A percentile compares a stretch with the other conserved stretches of the same genome.
These are phyloP conservation scores for Leonotis leonurus DNA, from an alignment of 257 asterid species.

Conservation along the genomic window DNA sequence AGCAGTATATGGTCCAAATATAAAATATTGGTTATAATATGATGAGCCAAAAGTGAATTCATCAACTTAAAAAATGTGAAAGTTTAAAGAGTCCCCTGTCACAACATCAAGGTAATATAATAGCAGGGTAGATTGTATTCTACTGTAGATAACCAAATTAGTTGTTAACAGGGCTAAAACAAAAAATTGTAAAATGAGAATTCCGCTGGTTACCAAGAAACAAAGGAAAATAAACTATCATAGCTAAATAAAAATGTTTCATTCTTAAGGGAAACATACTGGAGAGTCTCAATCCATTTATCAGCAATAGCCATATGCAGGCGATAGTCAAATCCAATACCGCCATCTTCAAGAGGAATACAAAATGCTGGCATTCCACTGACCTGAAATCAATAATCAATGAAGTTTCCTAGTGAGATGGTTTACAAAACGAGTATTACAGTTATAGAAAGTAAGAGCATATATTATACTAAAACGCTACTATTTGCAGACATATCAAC, in stretches of 20 bases:
- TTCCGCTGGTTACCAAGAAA: not conserved
- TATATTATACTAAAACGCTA: too few relatives aligned
- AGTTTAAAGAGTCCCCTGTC: not conserved
- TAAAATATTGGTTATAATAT: not conserved
- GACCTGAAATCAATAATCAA: slow-evolving; percentile 61
- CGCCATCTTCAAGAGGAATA: slow-evolving; percentile 88
- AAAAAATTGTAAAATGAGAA: slow-evolving; percentile 1
- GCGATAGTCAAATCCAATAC: slow-evolving; percentile 95
- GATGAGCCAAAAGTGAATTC: not conserved
- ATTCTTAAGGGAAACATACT: slow-evolving; percentile 45
- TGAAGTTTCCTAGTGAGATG: slow-evolving; percentile 9
- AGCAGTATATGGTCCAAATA: not conserved
- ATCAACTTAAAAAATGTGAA: not conserved
- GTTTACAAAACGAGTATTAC: slow-evolving; percentile 8
- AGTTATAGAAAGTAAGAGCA: slow-evolving; percentile 8
- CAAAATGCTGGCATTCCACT: slow-evolving; percentile 98
- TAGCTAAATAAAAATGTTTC: slow-evolving; percentile 8
- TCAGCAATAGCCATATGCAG: slow-evolving; percentile 99
- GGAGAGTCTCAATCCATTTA: slow-evolving; percentile 91
- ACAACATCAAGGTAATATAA: not conserved
- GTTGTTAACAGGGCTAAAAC: not conserved
- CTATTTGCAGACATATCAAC: too few relatives aligned
- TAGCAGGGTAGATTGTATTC: not conserved
- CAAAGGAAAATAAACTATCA: not conserved
- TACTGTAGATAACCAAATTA: not conserved